A percentile compares a stretch with the other conserved stretches of the same genome.
phyloP scores from a whole-genome alignment of 2,329 filamentous ascomycete species.

The Cadophora malorum region DNA sequence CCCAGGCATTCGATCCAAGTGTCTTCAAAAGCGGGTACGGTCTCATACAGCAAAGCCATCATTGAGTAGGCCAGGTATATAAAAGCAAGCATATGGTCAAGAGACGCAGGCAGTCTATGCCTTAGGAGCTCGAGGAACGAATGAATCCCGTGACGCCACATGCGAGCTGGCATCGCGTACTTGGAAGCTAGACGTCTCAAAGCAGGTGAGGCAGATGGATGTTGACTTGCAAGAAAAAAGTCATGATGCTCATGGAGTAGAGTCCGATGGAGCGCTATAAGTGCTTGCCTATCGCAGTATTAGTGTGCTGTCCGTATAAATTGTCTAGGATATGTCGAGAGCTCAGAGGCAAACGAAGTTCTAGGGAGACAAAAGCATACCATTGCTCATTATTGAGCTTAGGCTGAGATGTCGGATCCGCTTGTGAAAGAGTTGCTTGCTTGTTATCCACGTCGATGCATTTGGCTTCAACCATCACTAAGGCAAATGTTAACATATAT shows the following conservation, averaged over 20 bases:
- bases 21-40: constrained; percentile 79
- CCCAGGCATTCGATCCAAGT: constrained; percentile 91
- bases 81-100: constrained; percentile 91
- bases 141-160: constrained; percentile 95
- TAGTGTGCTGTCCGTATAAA: background rate
- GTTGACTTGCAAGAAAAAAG: constrained; percentile 86
- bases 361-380: too few species aligned
- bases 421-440: constrained; percentile 59
- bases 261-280: constrained; percentile 83
- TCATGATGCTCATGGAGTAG: constrained; percentile 84
- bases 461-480: constrained; percentile 85
- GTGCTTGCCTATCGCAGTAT: constrained; percentile 58
- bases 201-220: constrained; percentile 75
- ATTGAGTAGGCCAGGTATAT: constrained; percentile 90
- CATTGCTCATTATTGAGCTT: constrained; percentile 73
- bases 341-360: too few species aligned
- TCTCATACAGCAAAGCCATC: constrained; percentile 87
- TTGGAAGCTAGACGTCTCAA: constrained; percentile 75
- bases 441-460: constrained; percentile 82
- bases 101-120: constrained; percentile 73
- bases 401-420: constrained; percentile 49
- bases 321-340: too few species aligned
- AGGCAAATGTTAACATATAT: too few species aligned
- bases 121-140: constrained; percentile 80
- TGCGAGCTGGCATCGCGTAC: constrained; percentile 88